Evolutionary conservation across 164 flowering plant species (phyloP), one percentile per base, ranked within the genome.

Genomic region (Tinospora cordifolia): DNA sequence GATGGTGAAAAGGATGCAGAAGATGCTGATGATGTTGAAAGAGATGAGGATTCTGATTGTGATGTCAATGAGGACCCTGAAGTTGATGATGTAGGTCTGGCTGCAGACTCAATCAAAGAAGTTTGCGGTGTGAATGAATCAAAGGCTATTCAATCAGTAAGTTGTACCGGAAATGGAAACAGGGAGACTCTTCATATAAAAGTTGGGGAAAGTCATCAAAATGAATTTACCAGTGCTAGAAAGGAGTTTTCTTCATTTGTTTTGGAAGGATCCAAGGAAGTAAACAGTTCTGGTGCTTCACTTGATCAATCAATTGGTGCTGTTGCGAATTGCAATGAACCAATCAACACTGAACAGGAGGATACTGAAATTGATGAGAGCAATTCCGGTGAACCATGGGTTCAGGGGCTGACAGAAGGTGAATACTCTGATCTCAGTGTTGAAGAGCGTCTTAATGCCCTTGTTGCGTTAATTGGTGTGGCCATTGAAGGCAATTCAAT

Each of bases 401-500:
- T 91, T 77, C 89, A 85, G 72, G 97, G 94, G 41, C 87, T 93
- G 62, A 81, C 74, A 66, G 94, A 90, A 81, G 94, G 91, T 40
- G 98, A 93, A 66, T 93, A 91, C 74, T 83, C 90, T 67, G 85
- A 87, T 82, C 86, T 93, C 17, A 83, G 85, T 78, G 91, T 90
- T 62, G 93, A 90, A 75, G 98, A 93, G 81, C 96, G 98, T 64
- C 88, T 93, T 11, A 82, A 79, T 84, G 96, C 93, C 5, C 90
- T 93, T 78, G 91, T 87, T 81, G 87, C 91, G 57, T 85, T 93
- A 66, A 81, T 93, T 83, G 91, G 94, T 72, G 84, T 93, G 44
- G 92, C 94, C 26, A 87, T 79, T 75, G 97, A 93, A 84, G 98
- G 98, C 66, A 93, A 87, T 74, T 79, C 93, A 11, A 86, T 93